Conservation (phyloP, 768 basidiomycete genomes). For the Arthromyces matolae region DNA sequence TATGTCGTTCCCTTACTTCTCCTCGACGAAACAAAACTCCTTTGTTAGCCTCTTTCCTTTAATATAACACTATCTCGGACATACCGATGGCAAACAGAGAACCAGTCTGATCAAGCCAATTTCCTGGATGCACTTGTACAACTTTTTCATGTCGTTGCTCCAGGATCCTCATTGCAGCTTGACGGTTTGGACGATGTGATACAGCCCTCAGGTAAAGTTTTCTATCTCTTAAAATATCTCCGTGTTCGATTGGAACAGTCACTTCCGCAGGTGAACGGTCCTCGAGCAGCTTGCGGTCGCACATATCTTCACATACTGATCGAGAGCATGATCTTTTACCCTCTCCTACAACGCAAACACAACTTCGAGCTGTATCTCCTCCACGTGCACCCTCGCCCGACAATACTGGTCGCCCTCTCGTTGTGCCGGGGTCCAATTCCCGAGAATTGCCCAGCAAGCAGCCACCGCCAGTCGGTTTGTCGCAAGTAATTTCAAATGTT, state of each 20-base stretch:
- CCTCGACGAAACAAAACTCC: slow-evolving; percentile 3
- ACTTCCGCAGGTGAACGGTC: slow-evolving; percentile 13
- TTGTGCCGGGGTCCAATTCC: slow-evolving; percentile 10
- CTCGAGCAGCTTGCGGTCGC: slow-evolving; percentile 17
- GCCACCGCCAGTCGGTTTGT: slow-evolving; percentile 33
- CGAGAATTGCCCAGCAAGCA: slow-evolving; percentile 16
- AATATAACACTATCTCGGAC: slow-evolving; percentile 85
- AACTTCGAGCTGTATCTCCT: slow-evolving; percentile 22
- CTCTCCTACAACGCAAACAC: slow-evolving; percentile 18
- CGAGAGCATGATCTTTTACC: slow-evolving; percentile 21
- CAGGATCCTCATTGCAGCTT: slow-evolving; percentile 47
- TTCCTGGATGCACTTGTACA: slow-evolving; percentile 70
- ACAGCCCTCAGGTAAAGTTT: slow-evolving; percentile 25
- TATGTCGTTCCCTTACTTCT: slow-evolving; percentile 35
- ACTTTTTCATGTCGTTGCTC: slow-evolving; percentile 50
- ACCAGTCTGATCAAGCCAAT: slow-evolving; percentile 59
- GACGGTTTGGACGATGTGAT: slow-evolving; percentile 52
- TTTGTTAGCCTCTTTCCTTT: slow-evolving; percentile 55
- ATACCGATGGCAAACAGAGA: slow-evolving; percentile 89
- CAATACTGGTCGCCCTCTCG: slow-evolving; percentile 22
- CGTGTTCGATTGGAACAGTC: not conserved
- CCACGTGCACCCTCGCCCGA: slow-evolving; percentile 41
- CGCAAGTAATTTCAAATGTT: slow-evolving; percentile 23
- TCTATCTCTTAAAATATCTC: not conserved
- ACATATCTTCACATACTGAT: slow-evolving; percentile 25